A percentile compares a stretch with the other conserved stretches of the same genome.
Evolutionary conservation across 768 basidiomycete genomes (phyloP).

Genomic region (Porphyrellus cyaneotinctus): DNA sequence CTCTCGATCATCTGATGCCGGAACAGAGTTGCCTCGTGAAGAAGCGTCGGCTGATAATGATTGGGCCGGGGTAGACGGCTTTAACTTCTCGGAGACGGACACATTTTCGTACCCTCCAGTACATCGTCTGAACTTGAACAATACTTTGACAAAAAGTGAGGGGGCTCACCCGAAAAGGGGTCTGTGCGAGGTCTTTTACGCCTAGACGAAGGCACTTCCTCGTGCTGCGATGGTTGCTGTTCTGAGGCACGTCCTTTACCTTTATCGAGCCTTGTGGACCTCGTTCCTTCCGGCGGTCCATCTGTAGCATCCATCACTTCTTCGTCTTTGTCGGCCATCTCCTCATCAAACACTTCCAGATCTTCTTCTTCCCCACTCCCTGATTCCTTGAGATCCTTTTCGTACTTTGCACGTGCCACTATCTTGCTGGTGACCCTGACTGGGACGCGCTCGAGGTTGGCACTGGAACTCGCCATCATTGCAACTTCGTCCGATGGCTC

Average conservation of each 20-base stretch:
- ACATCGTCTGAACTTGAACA: not conserved
- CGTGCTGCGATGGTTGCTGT: conserved; percentile 12
- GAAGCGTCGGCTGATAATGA: not conserved
- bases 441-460: conserved; percentile 35
- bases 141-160: not conserved
- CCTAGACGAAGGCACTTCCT: conserved; percentile 28
- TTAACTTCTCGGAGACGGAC: conserved; percentile 10
- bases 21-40: conserved; percentile 22
- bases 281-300: not conserved
- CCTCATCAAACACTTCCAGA: conserved; percentile 35
- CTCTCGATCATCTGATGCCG: conserved; percentile 21
- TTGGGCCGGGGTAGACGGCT: not conserved
- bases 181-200: conserved; percentile 54
- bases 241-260: conserved; percentile 38
- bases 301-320: conserved; percentile 9
- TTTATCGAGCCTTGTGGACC: conserved; percentile 21
- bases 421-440: conserved; percentile 68
- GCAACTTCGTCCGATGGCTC: conserved; percentile 21
- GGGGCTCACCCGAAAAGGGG: conserved; percentile 57
- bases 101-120: conserved; percentile 31
- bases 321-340: conserved; percentile 4
- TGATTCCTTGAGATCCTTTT: conserved; percentile 47
- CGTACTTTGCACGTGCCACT: conserved; percentile 62
- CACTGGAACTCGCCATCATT: conserved; percentile 11
- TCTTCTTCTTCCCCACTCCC: conserved; percentile 41